Evolutionary conservation across 2,329 filamentous ascomycete genomes (phyloP), one percentile per base, ranked within the genome.

Genomic region (Fusarium nisikadoi): DNA sequence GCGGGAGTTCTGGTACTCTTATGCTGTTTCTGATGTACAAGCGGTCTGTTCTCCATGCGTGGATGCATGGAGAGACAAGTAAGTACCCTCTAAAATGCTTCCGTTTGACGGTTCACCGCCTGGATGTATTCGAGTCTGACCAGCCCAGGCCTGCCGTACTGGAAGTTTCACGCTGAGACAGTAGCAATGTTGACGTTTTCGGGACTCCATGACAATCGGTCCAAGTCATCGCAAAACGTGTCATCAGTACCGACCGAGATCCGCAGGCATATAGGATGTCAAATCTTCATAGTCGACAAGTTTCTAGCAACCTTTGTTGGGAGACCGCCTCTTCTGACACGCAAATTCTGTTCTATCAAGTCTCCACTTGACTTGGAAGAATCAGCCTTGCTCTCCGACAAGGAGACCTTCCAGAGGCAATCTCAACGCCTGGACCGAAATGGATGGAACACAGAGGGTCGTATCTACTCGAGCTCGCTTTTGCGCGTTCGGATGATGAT

Each of bases 41-140:
- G 17, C 27, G 56, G 4, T 59, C 56, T 17, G 35, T 53, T 23
- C 46, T 59, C 10, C 45, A 59, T 33, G 46, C 45, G 3, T 59
- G 56, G 35, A 27, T 59, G 56, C 35, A 59, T 17, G 56, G 56
- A 1, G 56, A 59, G 14, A 59, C 56, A 4, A 59, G 56, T 54
- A n/a, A 53, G 56, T 33, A 14, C 12, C 12, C 12, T 12, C 5
- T 33, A 33, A 33, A 33, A 12, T 14, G 31, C 31, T 33, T 33
- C 31, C 5, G 6, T 33, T 33, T 4, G 4, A 5, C 14, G 12
- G 31, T 33, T 33, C 14, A 14, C 31, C 31, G 31, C 31, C 31
- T 33, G 31, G 31, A 33, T 33, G 12, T 33, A 33, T 14, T 33
- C 2, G 33, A 33, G 13, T 33, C 33, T 33, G 33, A 33, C 13